Evolutionary conservation across 805 yeast species (phyloP).

Genomic region (Ogataea nonfermentans): DNA sequence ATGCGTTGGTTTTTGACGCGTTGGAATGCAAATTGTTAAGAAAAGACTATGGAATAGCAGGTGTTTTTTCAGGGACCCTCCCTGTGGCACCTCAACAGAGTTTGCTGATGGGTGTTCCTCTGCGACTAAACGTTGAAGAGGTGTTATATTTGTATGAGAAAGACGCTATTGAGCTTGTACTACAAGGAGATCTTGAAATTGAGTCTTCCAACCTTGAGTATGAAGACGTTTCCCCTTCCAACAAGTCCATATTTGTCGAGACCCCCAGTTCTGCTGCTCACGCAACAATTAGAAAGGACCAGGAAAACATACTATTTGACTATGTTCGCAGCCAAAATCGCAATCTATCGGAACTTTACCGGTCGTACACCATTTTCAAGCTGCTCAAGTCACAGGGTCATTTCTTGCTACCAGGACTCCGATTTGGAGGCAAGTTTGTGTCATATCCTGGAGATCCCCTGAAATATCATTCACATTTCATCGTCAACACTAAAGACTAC

Average conservation of each 20-base stretch:
- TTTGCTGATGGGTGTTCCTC: conserved; percentile 79
- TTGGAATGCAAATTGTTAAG: conserved; percentile 55
- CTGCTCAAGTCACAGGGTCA: conserved; percentile 33
- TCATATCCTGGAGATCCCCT: conserved; percentile 96
- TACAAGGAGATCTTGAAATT: background rate
- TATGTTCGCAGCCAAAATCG: conserved; percentile 2
- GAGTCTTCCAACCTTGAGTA: background rate
- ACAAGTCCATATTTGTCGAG: conserved; percentile 1
- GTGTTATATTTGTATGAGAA: conserved; percentile 56
- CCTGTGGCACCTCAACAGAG: conserved; percentile 94
- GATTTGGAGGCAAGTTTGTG: conserved; percentile 87
- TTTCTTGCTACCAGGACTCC: conserved; percentile 74
- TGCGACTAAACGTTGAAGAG: conserved; percentile 73
- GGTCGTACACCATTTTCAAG: conserved; percentile 22
- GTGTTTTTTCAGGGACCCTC: conserved; percentile 78
- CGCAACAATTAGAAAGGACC: background rate
- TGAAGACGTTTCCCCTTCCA: background rate
- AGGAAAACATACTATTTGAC: conserved; percentile 3
- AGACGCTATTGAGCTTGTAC: conserved; percentile 9
- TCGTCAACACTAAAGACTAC: conserved; percentile 51
- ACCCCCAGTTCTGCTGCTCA: background rate
- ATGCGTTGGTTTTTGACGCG: conserved; percentile 59
- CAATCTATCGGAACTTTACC: conserved; percentile 10
- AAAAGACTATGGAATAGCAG: conserved; percentile 58
- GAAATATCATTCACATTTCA: conserved; percentile 82